Evolutionary conservation across 306 rosid genomes (phyloP), one percentile per base, ranked within the genome.

Genomic region (Macrotyloma uniflorum): DNA sequence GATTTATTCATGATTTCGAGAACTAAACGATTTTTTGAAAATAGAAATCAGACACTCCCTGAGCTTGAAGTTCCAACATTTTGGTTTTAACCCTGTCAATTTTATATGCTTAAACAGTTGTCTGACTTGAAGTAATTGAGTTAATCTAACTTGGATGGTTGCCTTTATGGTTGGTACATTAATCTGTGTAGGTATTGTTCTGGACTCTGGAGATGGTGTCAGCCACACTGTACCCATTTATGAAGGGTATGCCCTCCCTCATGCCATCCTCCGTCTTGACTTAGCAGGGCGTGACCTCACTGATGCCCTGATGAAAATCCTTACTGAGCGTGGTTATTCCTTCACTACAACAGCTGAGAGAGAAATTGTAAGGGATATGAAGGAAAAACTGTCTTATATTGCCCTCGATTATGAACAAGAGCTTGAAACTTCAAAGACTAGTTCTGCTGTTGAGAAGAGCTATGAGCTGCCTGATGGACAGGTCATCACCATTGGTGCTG

Each of bases 401-500:
- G 92, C 96, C 54, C 97, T 93, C 14, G 96, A 90, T 72, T 93
- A 78, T 53, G 94, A 93, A 69, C 98, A 93, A 85, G 98, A 93
- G 79, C 94, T 93, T 65, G 98, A 93, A 86, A 93, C 96, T 67
- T 49, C 94, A 14, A 86, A 89, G 72, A 86, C 93, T 51, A 91
- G 93, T 53, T 90, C 98, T 67, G n/a, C 91, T 46, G 92, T 93
- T 72, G 98, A 93, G 87, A 93, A 93, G 83, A 93, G 86, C 84
- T 93, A 89, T 49, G 96, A 93, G 82, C 78, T 93, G 47, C 96
- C 98, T 8, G 96, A 93, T 85, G 98, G 98, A 47, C 98, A 93
- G 79, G 87, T 93, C 30, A 93, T 93, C 82, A 93, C 96, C 74
- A 93, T 93, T 12, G 96, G 98, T 18, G 93, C 93, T n/a, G 98